Conservation (phyloP, 2,329 filamentous ascomycete genomes). For the Fusarium lyarnte region DNA sequence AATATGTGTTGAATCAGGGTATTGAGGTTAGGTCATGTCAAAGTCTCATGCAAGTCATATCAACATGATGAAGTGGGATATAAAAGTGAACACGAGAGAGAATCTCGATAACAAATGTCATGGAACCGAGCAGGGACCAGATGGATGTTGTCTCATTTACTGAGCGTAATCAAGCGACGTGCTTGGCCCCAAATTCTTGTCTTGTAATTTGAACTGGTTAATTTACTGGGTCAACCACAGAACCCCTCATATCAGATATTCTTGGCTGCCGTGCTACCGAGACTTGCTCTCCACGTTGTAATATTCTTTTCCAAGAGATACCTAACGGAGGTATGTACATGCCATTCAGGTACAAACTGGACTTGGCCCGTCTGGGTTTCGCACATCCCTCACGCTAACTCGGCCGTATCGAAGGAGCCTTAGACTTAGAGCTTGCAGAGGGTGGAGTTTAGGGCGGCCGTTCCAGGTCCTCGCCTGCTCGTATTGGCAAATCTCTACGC, state of each 20-base stretch:
- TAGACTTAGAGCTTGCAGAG: neutral
- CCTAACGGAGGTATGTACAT: neutral
- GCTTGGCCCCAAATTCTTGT: neutral
- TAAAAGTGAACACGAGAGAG: neutral
- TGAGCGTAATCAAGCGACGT: neutral
- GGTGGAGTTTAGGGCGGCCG: conserved; percentile 19
- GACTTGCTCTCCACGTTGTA: neutral
- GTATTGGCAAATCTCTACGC: conserved; percentile 33
- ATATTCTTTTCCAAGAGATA: neutral
- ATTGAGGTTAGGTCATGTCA: neutral
- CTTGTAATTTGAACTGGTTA: neutral
- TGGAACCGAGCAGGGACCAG: neutral
- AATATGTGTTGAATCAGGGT: neutral
- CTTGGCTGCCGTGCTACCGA: conserved; percentile 6
- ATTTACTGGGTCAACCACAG: neutral
- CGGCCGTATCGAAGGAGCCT: conserved; percentile 7
- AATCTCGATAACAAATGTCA: neutral
- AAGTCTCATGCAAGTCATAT: neutral
- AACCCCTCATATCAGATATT: neutral
- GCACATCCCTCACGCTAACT: conserved; percentile 2
- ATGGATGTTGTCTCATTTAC: neutral
- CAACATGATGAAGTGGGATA: neutral
- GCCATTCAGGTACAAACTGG: conserved; percentile 6
- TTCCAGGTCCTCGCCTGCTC: conserved; percentile 21
- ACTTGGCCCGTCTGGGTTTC: conserved; percentile 29